Conservation (phyloP, 2,329 filamentous ascomycete genomes). For the Calycina herbarum region DNA sequence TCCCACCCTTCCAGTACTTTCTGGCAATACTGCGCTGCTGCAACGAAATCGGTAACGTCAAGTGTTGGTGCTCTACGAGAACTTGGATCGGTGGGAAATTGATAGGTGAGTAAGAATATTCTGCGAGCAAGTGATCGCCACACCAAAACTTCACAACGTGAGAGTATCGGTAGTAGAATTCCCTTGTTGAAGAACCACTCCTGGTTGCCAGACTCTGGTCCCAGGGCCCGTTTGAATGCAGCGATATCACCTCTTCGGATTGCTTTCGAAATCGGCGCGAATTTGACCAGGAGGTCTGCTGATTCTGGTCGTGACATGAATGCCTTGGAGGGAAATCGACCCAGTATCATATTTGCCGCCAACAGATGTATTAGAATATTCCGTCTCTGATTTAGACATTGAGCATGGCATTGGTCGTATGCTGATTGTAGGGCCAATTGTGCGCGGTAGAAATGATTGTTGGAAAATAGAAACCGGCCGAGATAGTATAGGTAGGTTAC, state of each 20-base stretch:
- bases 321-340: slow-evolving; percentile 70
- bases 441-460: slow-evolving; percentile 78
- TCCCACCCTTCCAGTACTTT: slow-evolving; percentile 58
- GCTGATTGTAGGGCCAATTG: slow-evolving; percentile 74
- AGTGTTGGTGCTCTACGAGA: slow-evolving; percentile 70
- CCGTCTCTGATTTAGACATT: slow-evolving; percentile 73
- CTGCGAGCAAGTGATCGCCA: slow-evolving; percentile 81
- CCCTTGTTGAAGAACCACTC: slow-evolving; percentile 76
- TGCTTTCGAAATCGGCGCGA: slow-evolving; percentile 70
- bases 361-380: slow-evolving; percentile 83
- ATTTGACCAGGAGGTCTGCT: slow-evolving; percentile 61
- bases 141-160: slow-evolving; percentile 76
- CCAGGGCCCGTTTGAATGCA: slow-evolving; percentile 69
- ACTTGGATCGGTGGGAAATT: slow-evolving; percentile 59
- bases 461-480: slow-evolving; percentile 84
- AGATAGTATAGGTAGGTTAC: slow-evolving; percentile 95
- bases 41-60: slow-evolving; percentile 67
- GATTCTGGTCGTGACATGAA: slow-evolving; percentile 74
- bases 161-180: slow-evolving; percentile 72
- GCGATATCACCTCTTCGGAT: slow-evolving; percentile 74
- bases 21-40: slow-evolving; percentile 65
- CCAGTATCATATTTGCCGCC: slow-evolving; percentile 78
- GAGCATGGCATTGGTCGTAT: slow-evolving; percentile 73
- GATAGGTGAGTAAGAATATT: slow-evolving; percentile 75
- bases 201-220: slow-evolving; percentile 52